A percentile compares a stretch with the other conserved stretches of the same genome.
Conservation (phyloP, 192 early-diverging fungal genomes). For the Linnemannia exigua region DNA sequence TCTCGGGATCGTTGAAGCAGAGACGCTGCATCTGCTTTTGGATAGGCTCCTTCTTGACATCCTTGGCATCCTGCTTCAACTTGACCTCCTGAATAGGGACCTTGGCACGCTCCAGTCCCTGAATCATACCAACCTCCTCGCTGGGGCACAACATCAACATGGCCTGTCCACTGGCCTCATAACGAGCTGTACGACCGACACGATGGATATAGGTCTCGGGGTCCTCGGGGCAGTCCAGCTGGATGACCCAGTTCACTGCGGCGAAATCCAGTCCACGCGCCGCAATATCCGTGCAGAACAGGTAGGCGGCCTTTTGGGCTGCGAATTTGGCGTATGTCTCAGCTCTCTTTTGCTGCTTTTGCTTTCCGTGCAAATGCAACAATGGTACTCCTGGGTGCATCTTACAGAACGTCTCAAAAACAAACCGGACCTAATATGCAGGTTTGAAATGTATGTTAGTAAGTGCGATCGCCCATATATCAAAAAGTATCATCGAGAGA, state of each 20-base stretch:
- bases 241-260: constrained; percentile 98
- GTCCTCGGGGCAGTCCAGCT: constrained; percentile 97
- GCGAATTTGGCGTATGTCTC: constrained; percentile 96
- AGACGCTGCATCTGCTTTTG: constrained; percentile 88
- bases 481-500: constrained; percentile 10
- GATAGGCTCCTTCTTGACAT: constrained; percentile 80
- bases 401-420: constrained; percentile 96
- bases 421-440: constrained; percentile 75
- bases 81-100: constrained; percentile 94
- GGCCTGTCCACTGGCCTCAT: constrained; percentile 89
- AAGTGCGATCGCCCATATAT: background rate
- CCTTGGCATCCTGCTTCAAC: constrained; percentile 76
- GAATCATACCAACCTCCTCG: constrained; percentile 89
- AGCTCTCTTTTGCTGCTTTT: constrained; percentile 94
- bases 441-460: background rate
- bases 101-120: constrained; percentile 76
- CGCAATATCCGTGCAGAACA: constrained; percentile 97
- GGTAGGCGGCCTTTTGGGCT: constrained; percentile 76
- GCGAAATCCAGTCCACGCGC: constrained; percentile 98
- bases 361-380: constrained; percentile 95
- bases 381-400: constrained; percentile 94
- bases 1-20: constrained; percentile 94
- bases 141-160: constrained; percentile 90
- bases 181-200: constrained; percentile 97
- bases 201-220: constrained; percentile 98